A percentile compares a stretch with the other conserved stretches of the same genome.
phyloP scores from a whole-genome alignment of 371 early-diverging fungal genomes.

The Ordospora colligata region DNA sequence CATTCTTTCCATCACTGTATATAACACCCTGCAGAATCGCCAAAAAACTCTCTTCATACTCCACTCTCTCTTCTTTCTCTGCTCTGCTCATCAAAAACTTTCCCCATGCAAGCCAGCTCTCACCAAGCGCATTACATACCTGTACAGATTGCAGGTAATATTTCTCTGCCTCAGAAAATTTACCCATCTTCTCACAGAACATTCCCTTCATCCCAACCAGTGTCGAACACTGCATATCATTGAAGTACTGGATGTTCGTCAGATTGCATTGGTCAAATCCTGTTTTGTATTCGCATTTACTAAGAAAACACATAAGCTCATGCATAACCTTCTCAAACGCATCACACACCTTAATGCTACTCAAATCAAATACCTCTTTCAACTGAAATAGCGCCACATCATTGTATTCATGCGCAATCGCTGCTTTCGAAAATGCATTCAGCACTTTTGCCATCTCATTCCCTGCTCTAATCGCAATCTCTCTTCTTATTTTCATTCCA shows the following conservation, averaged over 20 bases:
- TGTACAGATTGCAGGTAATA: slow-evolving; percentile 52
- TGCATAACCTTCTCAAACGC: slow-evolving; percentile 52
- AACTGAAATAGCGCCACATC: slow-evolving; percentile 44
- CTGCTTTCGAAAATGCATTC: slow-evolving; percentile 46
- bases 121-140: slow-evolving; percentile 36
- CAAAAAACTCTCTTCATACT: slow-evolving; percentile 37
- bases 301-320: slow-evolving; percentile 49
- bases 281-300: slow-evolving; percentile 43
- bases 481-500: slow-evolving; percentile 6
- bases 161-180: slow-evolving; percentile 42
- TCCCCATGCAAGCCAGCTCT: slow-evolving; percentile 50
- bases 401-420: slow-evolving; percentile 20
- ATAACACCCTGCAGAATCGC: slow-evolving; percentile 44
- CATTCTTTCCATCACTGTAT: slow-evolving; percentile 19
- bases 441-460: slow-evolving; percentile 51
- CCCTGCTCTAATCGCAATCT: slow-evolving; percentile 41
- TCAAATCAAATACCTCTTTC: slow-evolving; percentile 47
- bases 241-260: slow-evolving; percentile 54
- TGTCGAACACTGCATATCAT: slow-evolving; percentile 42
- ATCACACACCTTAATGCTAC: slow-evolving; percentile 58
- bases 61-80: not conserved
- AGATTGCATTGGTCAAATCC: slow-evolving; percentile 49
- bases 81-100: slow-evolving; percentile 11
- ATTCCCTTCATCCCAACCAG: slow-evolving; percentile 43
- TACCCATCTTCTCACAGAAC: slow-evolving; percentile 41